Percentiles rank a stretch among this genome's conserved stretches.
These are phyloP conservation scores for Penicillium atrosanguineum DNA, from an alignment of 495 filamentous ascomycete genomes.

Conservation along the genomic window DNA sequence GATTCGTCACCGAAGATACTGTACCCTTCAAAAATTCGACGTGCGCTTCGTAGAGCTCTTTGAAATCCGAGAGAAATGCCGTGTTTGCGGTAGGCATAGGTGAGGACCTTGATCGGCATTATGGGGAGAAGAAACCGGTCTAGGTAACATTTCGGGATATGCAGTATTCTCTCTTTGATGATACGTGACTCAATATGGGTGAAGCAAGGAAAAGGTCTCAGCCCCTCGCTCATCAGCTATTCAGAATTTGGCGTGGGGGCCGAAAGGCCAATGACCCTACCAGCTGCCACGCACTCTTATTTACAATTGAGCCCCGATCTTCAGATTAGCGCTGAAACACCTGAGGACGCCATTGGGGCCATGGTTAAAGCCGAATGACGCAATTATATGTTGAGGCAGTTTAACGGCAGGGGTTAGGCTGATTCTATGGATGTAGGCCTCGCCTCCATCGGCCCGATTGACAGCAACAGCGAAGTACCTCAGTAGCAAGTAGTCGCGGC, in stretches of 20 bases:
- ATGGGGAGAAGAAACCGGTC: not conserved
- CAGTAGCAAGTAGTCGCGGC: too few relatives aligned
- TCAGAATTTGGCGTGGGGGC: not conserved
- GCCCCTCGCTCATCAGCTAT: not conserved
- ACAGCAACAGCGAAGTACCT: too few relatives aligned
- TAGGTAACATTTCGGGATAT: not conserved
- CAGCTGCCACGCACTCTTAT: not conserved
- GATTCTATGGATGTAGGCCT: too few relatives aligned
- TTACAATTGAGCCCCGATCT: too few relatives aligned
- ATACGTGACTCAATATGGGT: not conserved
- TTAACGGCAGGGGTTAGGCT: too few relatives aligned
- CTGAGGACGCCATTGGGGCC: too few relatives aligned
- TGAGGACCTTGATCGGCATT: slow-evolving; percentile 20
- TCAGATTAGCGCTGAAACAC: not conserved
- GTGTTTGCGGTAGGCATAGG: slow-evolving; percentile 24
- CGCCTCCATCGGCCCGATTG: too few relatives aligned
- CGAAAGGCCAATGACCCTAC: not conserved
- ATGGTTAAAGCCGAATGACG: too few relatives aligned
- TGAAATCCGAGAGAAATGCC: slow-evolving; percentile 24
- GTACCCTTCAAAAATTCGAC: slow-evolving; percentile 15
- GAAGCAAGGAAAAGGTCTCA: not conserved
- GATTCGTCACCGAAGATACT: slow-evolving; percentile 15
- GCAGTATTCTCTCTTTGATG: too few relatives aligned
- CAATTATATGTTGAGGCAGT: too few relatives aligned
- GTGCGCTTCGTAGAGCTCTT: slow-evolving; percentile 21